A percentile compares a stretch with the other conserved stretches of the same genome.
Evolutionary conservation across 805 yeast genomes (phyloP).

Genomic region (Kazachstania africana): DNA sequence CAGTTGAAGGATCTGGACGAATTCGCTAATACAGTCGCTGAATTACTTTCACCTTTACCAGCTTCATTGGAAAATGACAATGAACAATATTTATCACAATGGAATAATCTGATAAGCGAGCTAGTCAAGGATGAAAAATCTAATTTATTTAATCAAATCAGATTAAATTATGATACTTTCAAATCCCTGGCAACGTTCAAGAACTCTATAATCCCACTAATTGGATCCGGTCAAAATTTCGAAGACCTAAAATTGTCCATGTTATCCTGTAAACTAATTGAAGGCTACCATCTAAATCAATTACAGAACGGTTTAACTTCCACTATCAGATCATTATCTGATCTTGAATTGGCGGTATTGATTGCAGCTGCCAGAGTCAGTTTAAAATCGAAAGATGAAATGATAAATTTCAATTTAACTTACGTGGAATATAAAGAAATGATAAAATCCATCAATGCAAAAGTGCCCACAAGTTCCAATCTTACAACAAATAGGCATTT

Average conservation of each 20-base stretch:
- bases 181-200: conserved; percentile 45
- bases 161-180: conserved; percentile 43
- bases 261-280: conserved; percentile 8
- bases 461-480: conserved; percentile 25
- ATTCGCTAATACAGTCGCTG: conserved; percentile 38
- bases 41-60: conserved; percentile 14
- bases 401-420: conserved; percentile 64
- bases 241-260: conserved; percentile 17
- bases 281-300: conserved; percentile 22
- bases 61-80: not conserved
- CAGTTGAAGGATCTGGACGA: conserved; percentile 37
- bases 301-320: conserved; percentile 15
- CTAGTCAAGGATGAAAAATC: conserved; percentile 21
- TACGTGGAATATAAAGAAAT: conserved; percentile 62
- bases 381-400: conserved; percentile 42
- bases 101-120: conserved; percentile 34
- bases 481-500: conserved; percentile 21
- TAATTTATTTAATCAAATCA: conserved; percentile 28
- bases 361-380: conserved; percentile 68
- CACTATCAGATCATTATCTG: conserved; percentile 38
- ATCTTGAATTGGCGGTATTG: conserved; percentile 57
- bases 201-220: conserved; percentile 32
- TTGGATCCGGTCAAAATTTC: conserved; percentile 24
- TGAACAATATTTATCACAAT: conserved; percentile 10
- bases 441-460: conserved; percentile 34